Evolutionary conservation across 2,329 filamentous ascomycete species (phyloP), one percentile per base, ranked within the genome.

Genomic region (Trichoderma koningiopsis): DNA sequence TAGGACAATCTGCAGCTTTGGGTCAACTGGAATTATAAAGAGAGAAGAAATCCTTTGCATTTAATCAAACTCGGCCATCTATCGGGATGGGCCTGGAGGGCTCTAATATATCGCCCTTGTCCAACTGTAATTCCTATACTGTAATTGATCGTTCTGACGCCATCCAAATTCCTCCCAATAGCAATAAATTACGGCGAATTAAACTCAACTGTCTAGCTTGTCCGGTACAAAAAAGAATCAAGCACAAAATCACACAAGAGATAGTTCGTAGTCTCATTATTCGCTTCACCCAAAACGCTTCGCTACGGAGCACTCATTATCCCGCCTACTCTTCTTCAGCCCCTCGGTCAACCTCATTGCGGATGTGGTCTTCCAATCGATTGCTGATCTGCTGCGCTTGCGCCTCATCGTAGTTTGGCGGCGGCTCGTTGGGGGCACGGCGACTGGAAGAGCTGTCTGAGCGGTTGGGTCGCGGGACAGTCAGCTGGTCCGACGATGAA

Each of bases 381-480:
- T 83, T 87, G 71, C 81, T 84, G 33, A 90, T 79, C 33, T 87
- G 87, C 74, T 90, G 88, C n/a, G 86, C 89, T 79, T 97, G 95
- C 33, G 92, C 92, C 79, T 97, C 93, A 75, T 97, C 94, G 77
- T 98, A 98, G 43, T 89, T 92, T 61, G 95, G 95, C 59, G 95
- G 95, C 5, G 94, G 93, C 77, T 96, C 94, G 80, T 89, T 75
- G 75, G 93, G 80, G 82, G 79, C 82, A 64, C 79, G 77, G 47
- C 80, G 77, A 72, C 77, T 81, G 14, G 78, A 77, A 35, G 77
- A 74, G 70, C 79, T 82, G 49, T 79, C 79, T 52, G 80, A 78
- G 27, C 77, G 76, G 68, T 76, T 74, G 55, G 75, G 75, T 24
- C 72, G 70, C 14, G 76, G 72, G 37, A 75, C 72, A 6, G 76